Conservation (phyloP, 1,139 yeast genomes). For the Magnusiomyces suaveolens region DNA sequence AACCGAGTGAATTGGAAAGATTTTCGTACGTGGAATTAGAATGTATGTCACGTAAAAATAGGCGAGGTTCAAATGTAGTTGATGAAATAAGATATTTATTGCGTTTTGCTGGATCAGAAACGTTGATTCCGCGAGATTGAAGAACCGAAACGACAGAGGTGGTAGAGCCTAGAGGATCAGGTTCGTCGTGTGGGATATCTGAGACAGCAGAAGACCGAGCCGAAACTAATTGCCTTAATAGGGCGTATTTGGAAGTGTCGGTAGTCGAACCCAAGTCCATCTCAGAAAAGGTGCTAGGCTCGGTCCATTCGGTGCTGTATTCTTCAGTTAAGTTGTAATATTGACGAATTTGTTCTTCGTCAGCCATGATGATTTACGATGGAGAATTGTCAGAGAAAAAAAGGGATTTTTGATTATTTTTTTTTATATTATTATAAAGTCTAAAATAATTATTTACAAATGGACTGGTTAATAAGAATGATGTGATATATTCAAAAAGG, state of each 20-base stretch:
- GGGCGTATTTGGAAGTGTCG: constrained; percentile 18
- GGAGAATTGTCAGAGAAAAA: not conserved
- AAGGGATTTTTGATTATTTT: no score
- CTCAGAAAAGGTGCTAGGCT: constrained; percentile 13
- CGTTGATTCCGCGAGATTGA: constrained; percentile 25
- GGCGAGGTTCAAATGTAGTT: constrained; percentile 60
- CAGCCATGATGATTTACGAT: constrained; percentile 9
- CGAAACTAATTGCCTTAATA: constrained; percentile 23
- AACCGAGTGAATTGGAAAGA: constrained; percentile 46
- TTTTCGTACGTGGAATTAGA: constrained; percentile 57
- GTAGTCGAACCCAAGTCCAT: constrained; percentile 11
- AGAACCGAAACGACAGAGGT: constrained; percentile 27
- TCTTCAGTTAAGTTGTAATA: constrained; percentile 26
- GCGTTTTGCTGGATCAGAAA: constrained; percentile 23
- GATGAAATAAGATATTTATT: constrained; percentile 59
- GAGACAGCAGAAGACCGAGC: constrained; percentile 16
- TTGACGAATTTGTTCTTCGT: constrained; percentile 12
- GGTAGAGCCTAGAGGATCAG: constrained; percentile 33
- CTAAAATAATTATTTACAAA: no score
- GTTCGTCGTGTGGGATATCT: constrained; percentile 28
- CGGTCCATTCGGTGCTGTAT: constrained; percentile 26
- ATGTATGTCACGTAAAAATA: constrained; percentile 62
- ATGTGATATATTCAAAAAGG: not conserved
- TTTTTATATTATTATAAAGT: no score
- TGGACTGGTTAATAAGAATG: no score